phyloP scores from a whole-genome alignment of 345 rosid genomes.

The Eucalyptus pauciflora region DNA sequence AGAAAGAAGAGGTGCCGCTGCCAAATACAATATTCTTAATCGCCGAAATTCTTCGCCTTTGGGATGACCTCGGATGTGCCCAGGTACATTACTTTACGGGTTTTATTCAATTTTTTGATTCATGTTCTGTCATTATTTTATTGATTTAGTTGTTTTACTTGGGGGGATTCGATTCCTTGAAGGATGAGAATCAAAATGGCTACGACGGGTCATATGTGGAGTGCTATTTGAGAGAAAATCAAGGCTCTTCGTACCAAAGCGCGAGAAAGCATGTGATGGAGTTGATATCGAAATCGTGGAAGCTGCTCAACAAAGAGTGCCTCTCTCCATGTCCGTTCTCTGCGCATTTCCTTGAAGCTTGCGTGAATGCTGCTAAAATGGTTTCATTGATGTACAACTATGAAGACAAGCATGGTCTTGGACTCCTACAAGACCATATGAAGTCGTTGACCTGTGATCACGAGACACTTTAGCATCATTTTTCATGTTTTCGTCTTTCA shows the following conservation, averaged over 20 bases:
- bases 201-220: slow-evolving; percentile 48
- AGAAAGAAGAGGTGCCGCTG: neutral
- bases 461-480: neutral
- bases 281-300: slow-evolving; percentile 40
- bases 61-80: slow-evolving; percentile 53
- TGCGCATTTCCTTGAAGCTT: slow-evolving; percentile 10
- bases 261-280: slow-evolving; percentile 8
- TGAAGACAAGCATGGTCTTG: slow-evolving; percentile 22
- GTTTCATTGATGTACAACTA: slow-evolving; percentile 36
- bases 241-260: slow-evolving; percentile 4
- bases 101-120: neutral
- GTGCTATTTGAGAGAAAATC: slow-evolving; percentile 32
- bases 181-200: neutral
- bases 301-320: slow-evolving; percentile 31
- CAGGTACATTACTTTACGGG: slow-evolving; percentile 2
- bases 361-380: slow-evolving; percentile 39
- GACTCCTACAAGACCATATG: slow-evolving; percentile 13
- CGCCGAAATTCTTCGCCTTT: slow-evolving; percentile 41
- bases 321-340: slow-evolving; percentile 19
- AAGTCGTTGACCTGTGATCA: neutral
- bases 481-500: neutral
- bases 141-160: neutral
- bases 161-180: neutral
- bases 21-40: slow-evolving; percentile 24
- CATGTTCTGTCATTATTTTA: neutral